phyloP scores from a whole-genome alignment of 2,329 filamentous ascomycete species.

The Trichophyton rubrum region DNA sequence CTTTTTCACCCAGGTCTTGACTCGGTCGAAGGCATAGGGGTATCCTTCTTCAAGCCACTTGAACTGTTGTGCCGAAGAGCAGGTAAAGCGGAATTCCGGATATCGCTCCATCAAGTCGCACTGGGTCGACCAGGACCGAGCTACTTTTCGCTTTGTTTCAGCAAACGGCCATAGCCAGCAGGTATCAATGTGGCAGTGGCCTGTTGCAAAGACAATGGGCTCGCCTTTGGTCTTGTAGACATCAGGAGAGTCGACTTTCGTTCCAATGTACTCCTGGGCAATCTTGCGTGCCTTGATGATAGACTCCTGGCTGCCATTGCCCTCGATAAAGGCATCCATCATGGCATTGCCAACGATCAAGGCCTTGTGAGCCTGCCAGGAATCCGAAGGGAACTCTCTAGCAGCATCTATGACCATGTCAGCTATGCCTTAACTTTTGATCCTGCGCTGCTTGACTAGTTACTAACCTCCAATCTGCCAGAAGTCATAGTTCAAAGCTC shows the following conservation, averaged over 20 bases:
- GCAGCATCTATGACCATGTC: conserved; percentile 53
- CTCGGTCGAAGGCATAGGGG: conserved; percentile 74
- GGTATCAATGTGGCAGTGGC: conserved; percentile 94
- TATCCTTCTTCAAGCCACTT: conserved; percentile 93
- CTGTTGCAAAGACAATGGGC: conserved; percentile 74
- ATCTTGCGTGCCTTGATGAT: conserved; percentile 71
- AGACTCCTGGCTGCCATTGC: conserved; percentile 57
- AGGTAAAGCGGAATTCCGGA: conserved; percentile 82
- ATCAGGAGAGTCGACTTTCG: conserved; percentile 65
- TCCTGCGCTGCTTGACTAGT: not conserved
- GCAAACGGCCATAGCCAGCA: conserved; percentile 99
- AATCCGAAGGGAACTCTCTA: conserved; percentile 75
- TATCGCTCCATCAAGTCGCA: conserved; percentile 92
- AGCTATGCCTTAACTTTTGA: not conserved
- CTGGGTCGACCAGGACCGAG: conserved; percentile 91
- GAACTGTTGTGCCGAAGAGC: conserved; percentile 92
- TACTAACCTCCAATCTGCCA: conserved; percentile 64
- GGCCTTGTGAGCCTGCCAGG: conserved; percentile 79
- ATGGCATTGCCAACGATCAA: conserved; percentile 73
- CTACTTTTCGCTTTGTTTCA: conserved; percentile 94
- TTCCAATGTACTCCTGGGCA: conserved; percentile 68
- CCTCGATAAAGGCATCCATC: conserved; percentile 78
- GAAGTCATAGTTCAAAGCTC: conserved; percentile 77
- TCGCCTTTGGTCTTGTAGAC: conserved; percentile 68
- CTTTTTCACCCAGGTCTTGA: conserved; percentile 80